Base-by-base conservation (phyloP, 2,329 filamentous ascomycete genomes). In the Ceratocystis smalleyi region DNA sequence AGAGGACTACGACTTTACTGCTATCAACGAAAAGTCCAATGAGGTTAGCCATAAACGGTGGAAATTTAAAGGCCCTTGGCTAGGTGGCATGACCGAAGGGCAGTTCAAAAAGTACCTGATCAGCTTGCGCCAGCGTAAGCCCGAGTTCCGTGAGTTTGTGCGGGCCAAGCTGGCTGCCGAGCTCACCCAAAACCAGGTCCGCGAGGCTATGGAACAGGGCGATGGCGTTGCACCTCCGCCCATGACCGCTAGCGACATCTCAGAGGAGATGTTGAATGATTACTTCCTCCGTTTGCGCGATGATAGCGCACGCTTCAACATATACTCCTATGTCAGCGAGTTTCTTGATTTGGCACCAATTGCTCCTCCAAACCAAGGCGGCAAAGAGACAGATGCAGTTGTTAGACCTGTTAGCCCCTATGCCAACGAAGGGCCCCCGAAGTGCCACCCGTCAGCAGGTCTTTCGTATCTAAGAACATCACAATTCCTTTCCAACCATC, bases 31-130 rank as follows among this genome's bases (percentile, higher is more conserved):
- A 17, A 69, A 74, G 57, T 70, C 70, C 30, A 68, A 62, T 22
- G 70, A 74, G 49, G 69, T 71, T 43, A 73, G 75, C 60, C 77
- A 79, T 67, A 77, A 76, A 68, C 78, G 84, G 68, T 88, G 85
- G 85, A 86, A 83, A 71, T 87, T 86, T 68, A 74, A 75, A 30
- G 85, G 85, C 0, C 85, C 85, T 2, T 87, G 83, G 83, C 76
- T 87, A 43, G 83, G 83, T 43, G 81, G 81, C 54, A 78, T 85
- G 76, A 79, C 77, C 3, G 77, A 84, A 67, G 83, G 83, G 19
- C 77, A 83, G 15, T 86, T 88, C 70, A 73, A 78, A 30, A 70
- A 72, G 32, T 87, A 82, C 69, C 66, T 87, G 12, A 71, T 75
- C 61, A 74, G 75, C 24, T 81, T 87, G 49, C 77, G 79, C 61